phyloP scores from a whole-genome alignment of 1,139 yeast genomes.

The Sugiyamaella japonica region DNA sequence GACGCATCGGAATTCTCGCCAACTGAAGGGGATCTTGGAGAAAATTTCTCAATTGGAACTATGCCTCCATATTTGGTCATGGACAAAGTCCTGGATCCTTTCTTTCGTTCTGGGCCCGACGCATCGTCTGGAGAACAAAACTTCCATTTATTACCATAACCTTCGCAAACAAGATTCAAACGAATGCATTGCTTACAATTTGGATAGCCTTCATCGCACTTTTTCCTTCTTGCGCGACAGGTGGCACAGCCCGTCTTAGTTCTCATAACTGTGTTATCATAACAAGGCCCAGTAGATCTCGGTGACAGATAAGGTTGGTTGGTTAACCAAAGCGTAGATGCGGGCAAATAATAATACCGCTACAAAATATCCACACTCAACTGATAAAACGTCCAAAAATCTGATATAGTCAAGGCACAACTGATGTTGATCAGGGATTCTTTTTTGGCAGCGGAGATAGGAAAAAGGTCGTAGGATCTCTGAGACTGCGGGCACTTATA shows the following conservation, averaged over 20 bases:
- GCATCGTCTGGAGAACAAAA: conserved; percentile 15
- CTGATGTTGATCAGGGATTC: too few species aligned
- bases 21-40: not conserved
- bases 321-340: not conserved
- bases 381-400: too few species aligned
- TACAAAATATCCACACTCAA: too few species aligned
- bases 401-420: too few species aligned
- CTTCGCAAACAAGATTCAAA: conserved; percentile 15
- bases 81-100: not conserved
- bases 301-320: not conserved
- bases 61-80: not conserved
- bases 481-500: not conserved
- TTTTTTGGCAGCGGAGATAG: too few species aligned
- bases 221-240: conserved; percentile 18
- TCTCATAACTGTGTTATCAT: conserved; percentile 11
- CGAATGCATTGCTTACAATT: conserved; percentile 17
- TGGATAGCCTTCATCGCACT: conserved; percentile 18
- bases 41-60: not conserved
- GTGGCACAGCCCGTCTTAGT: conserved; percentile 19
- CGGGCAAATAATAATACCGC: not conserved
- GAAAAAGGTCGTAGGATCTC: not conserved
- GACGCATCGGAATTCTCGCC: not conserved
- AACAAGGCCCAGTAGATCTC: not conserved
- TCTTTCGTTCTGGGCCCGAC: not conserved
- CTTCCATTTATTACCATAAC: conserved; percentile 17